Evolutionary conservation across 352 stramenopile species (phyloP), one percentile per base, ranked within the genome.

Genomic region (Phytophthora megakarya): DNA sequence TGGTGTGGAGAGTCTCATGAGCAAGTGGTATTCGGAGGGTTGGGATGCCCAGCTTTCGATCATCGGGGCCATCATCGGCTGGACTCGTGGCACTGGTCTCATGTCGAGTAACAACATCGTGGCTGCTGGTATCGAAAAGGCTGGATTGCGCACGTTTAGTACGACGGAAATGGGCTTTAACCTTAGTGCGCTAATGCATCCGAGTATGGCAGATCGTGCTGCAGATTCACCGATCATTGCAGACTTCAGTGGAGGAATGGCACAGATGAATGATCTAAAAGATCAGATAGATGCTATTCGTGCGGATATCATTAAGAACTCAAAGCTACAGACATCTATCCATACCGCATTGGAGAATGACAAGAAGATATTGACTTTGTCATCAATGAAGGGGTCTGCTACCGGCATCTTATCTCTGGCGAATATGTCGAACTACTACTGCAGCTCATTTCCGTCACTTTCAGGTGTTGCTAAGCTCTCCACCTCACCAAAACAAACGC

Each of bases 41-140:
- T 97, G 89, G 89, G 76, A 83, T 21, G 84, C 94, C 54, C 89
- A 96, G 76, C 61, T 97, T 23, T 92, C 81, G 45, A 78, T 96
- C 28, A 80, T 91, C 3, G 85, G 87, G 42, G 88, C 88, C 23
- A 82, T 95, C 43, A 96, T 97, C 49, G 89, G 89, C 25, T 97
- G 88, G 89, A 95, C 86, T 13, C 86, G 89, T 55, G 83, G 86
- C 47, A 96, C 89, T 0, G 88, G 84, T 13, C 80, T 97, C 21
- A 97, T 97, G 89, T 81, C 75, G 22, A 80, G 85, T n/a, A 97
- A 97, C 72, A 95, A 97, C 56, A 75, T 93, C 6, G 89, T 94
- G 16, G 85, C 89, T 18, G 73, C 78, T 8, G 88, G 85, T 18
- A 75, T 97, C 21, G 89, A 97, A 65, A 81, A 85, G 46, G 74